Percentiles rank a stretch among this genome's conserved stretches.
Conservation (phyloP, 495 filamentous ascomycete species). For the Podospora fimiseda region DNA sequence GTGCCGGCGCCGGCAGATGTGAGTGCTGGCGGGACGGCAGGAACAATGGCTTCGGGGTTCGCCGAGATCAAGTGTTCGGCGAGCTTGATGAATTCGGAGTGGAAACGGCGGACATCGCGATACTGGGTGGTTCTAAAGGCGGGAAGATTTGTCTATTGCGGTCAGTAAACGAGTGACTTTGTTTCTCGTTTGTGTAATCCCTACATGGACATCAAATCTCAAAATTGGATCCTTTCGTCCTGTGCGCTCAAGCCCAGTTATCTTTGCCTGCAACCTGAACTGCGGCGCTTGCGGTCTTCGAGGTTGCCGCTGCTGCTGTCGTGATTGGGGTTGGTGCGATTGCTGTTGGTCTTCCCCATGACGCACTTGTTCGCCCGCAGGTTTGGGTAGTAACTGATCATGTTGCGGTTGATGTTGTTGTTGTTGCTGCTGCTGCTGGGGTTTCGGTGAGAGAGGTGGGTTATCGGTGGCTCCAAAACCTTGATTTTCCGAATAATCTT, state of each 20-base stretch:
- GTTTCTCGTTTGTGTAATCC: conserved; percentile 28
- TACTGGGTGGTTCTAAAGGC: conserved; percentile 97
- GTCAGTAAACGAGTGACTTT: conserved; percentile 6
- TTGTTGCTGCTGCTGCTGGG: conserved; percentile 17
- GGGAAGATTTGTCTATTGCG: conserved; percentile 82
- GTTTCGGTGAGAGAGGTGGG: conserved; percentile 16
- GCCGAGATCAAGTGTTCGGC: conserved; percentile 91
- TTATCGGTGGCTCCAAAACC: conserved; percentile 10
- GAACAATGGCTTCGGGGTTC: conserved; percentile 95
- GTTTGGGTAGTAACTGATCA: conserved; percentile 31
- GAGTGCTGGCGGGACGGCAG: conserved; percentile 84
- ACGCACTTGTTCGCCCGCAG: conserved; percentile 30
- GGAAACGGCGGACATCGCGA: conserved; percentile 89
- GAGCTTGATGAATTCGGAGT: conserved; percentile 92
- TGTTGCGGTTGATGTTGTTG: too few relatives aligned
- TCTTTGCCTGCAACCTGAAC: conserved; percentile 87
- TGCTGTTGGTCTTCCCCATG: conserved; percentile 27
- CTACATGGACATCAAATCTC: conserved; percentile 93
- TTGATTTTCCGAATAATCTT: conserved; percentile 9
- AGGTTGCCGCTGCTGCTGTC: conserved; percentile 42
- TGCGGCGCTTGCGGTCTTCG: conserved; percentile 51
- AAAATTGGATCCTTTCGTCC: conserved; percentile 94
- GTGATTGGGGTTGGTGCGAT: conserved; percentile 4
- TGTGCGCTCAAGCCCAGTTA: conserved; percentile 85
- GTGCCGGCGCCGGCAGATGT: conserved; percentile 94